phyloP scores from a whole-genome alignment of 257 asterid species.

The Hygrophila difformis region DNA sequence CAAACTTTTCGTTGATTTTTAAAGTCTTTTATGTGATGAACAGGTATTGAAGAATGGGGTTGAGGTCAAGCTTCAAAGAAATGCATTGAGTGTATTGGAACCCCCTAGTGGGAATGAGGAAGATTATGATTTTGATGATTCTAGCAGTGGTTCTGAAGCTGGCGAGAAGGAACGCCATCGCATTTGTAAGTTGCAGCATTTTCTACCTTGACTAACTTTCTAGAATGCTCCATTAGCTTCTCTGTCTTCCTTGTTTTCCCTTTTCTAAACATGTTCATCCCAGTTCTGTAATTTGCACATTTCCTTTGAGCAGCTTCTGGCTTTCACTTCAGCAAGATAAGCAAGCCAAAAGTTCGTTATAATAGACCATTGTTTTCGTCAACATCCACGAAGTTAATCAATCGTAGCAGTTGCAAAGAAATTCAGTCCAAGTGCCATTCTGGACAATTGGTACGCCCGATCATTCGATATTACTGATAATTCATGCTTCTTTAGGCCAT shows the following conservation, averaged over 20 bases:
- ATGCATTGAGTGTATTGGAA: conserved; percentile 88
- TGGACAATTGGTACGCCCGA: conserved; percentile 38
- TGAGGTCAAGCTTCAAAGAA: conserved; percentile 91
- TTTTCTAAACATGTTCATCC: neutral
- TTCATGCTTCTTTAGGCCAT: too few species aligned
- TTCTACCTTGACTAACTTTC: conserved; percentile 2
- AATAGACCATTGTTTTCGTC: conserved; percentile 56
- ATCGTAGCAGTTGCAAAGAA: conserved; percentile 39
- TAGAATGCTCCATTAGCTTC: conserved; percentile 6
- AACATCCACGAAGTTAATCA: conserved; percentile 44
- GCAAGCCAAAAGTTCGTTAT: conserved; percentile 62
- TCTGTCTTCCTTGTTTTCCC: conserved; percentile 2
- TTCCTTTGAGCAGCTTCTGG: conserved; percentile 47
- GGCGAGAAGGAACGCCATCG: conserved; percentile 48
- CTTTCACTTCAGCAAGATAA: conserved; percentile 55
- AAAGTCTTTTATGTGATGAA: conserved; percentile 4
- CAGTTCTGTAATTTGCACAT: conserved; percentile 1
- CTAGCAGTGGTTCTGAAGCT: conserved; percentile 72
- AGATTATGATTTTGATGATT: conserved; percentile 60
- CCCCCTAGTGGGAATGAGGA: conserved; percentile 91
- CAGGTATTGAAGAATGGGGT: conserved; percentile 92
- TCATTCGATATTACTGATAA: too few species aligned
- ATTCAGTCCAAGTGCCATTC: conserved; percentile 34
- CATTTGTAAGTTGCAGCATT: conserved; percentile 43
- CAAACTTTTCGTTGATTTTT: neutral